Evolutionary conservation across 2,329 filamentous ascomycete genomes (phyloP), one percentile per base, ranked within the genome.

Genomic region (Ambrosiella xylebori): DNA sequence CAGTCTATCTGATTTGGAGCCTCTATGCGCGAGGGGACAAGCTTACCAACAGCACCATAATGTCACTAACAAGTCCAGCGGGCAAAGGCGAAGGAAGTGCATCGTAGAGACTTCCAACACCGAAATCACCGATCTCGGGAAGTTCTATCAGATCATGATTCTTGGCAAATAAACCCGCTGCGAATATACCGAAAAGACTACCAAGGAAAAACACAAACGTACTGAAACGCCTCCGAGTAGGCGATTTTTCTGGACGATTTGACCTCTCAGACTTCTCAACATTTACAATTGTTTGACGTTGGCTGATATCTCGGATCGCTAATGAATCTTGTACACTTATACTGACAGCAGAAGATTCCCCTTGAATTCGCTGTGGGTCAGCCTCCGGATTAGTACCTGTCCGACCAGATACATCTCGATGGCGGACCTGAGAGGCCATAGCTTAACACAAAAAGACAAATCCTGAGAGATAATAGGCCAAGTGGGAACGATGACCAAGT

Each of bases 61-160:
- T 87, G 70, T 97, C 93, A 65, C 79, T 84, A 37, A 96, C 76
- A 62, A 98, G 80, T 6, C 86, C 86, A 2, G 88, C 86, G 15
- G 59, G 59, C 44, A 98, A 76, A 0, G 86, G 88, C 69, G 58
- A 60, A 0, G 93, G 93, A 41, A 98, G 76, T 0, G 86, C 88
- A 69, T 97, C 93, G 58, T 95, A 76, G 59, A 97, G 71, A 61
- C 81, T 85, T 64, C 96, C 90, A 71, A 98, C 79, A 66, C 87
- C 93, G 66, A 86, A 75, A 59, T 91, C 87, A 56, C 75, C 72
- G 53, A 84, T 68, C 65, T 83, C 81, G 12, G 80, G 80, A 62
- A 96, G 76, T 61, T 88, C 88, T 62, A 96, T 90, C 62, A 97
- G 77, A 66, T 96, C 89, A 70, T 90, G 93, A 68, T 79, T 86